Evolutionary conservation across 2,329 filamentous ascomycete species (phyloP).

Genomic region (Diaporthe nobilis): DNA sequence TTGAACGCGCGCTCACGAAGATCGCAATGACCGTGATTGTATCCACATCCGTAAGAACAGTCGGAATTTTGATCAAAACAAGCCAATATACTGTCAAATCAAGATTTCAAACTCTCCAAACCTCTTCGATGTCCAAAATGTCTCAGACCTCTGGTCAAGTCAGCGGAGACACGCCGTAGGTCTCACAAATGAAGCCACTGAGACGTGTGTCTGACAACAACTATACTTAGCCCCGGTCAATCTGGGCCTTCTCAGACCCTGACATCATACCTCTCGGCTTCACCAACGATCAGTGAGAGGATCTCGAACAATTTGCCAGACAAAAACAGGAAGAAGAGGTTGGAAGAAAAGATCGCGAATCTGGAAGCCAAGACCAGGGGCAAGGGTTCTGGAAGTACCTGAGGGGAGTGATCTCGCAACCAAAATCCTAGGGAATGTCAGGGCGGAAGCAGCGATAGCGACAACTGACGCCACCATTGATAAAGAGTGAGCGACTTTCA

Average conservation of each 20-base stretch:
- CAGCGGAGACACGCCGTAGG: constrained; percentile 6
- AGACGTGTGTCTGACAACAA: neutral
- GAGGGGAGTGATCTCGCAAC: neutral
- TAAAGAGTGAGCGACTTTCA: neutral
- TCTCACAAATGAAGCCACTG: neutral
- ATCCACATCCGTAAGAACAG: too few species aligned
- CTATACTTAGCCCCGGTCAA: neutral
- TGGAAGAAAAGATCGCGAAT: neutral
- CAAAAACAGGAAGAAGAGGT: neutral
- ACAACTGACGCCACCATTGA: neutral
- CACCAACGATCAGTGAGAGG: constrained; percentile 7
- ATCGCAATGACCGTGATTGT: neutral
- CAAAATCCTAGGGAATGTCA: neutral
- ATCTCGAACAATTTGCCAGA: neutral
- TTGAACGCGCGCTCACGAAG: neutral
- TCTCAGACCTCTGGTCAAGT: constrained; percentile 4
- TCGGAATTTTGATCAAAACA: neutral
- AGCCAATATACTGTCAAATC: too few species aligned
- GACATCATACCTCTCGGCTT: neutral
- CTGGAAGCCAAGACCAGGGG: neutral
- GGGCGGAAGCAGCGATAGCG: neutral
- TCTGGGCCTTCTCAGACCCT: neutral
- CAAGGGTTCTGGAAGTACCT: neutral
- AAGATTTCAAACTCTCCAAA: too few species aligned
- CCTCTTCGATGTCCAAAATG: neutral